phyloP scores from a whole-genome alignment of 805 yeast genomes.

The Kodamaea sagamina region DNA sequence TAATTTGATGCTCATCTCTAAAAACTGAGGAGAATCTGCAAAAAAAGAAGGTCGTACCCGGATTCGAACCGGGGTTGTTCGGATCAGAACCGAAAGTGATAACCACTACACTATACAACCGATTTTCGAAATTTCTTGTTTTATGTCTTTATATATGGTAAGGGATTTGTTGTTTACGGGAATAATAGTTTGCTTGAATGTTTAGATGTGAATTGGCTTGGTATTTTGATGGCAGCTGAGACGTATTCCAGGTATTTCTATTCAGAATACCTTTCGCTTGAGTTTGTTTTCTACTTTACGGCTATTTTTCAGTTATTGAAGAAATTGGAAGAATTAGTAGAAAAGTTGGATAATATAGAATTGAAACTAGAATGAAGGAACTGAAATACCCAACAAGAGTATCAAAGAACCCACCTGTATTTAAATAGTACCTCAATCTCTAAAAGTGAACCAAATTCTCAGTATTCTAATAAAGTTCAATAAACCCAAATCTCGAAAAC shows the following conservation, averaged over 20 bases:
- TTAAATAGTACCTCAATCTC: no score
- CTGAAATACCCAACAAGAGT: no score
- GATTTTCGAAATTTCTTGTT: background rate
- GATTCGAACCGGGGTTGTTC: constrained; percentile 83
- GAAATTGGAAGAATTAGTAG: background rate
- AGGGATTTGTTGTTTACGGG: no score
- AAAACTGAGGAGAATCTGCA: background rate
- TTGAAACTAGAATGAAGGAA: no score
- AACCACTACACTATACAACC: constrained; percentile 75
- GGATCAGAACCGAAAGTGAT: constrained; percentile 83
- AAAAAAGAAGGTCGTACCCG: constrained; percentile 67
- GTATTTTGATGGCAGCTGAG: background rate
- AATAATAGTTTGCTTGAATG: no score
- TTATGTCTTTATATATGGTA: background rate
- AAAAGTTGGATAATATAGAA: background rate
- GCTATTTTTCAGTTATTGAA: background rate
- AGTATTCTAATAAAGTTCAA: no score
- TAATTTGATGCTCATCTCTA: constrained; percentile 7
- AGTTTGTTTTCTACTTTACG: no score
- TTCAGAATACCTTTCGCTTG: no score
- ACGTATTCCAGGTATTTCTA: no score
- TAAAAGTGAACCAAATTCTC: no score
- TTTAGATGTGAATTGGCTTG: background rate
- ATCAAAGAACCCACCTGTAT: no score
- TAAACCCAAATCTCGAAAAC: no score